phyloP scores from a whole-genome alignment of 2,329 filamentous ascomycete genomes.

The Colletotrichum plurivorum region DNA sequence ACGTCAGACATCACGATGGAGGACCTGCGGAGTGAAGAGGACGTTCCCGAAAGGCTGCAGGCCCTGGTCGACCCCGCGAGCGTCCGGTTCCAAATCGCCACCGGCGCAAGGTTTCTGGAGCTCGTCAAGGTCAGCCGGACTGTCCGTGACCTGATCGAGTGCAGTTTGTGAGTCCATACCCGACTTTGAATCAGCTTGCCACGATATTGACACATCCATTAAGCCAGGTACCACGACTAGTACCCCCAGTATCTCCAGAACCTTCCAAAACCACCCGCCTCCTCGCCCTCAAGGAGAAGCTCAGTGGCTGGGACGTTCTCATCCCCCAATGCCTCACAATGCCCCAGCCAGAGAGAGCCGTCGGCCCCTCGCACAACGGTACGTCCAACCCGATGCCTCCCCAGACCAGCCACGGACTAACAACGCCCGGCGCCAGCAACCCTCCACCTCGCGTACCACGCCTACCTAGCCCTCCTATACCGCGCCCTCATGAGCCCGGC shows the following conservation, averaged over 20 bases:
- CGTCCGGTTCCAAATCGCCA: constrained; percentile 50
- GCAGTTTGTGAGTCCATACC: constrained; percentile 48
- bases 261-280: constrained; percentile 42
- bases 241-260: constrained; percentile 39
- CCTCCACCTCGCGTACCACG: constrained; percentile 59
- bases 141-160: constrained; percentile 51
- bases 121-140: constrained; percentile 49
- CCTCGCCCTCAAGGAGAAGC: constrained; percentile 45
- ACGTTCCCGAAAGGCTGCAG: constrained; percentile 52
- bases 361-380: constrained; percentile 43
- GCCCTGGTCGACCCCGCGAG: constrained; percentile 53
- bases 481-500: constrained; percentile 62
- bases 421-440: constrained; percentile 42
- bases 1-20: constrained; percentile 56
- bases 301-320: constrained; percentile 54
- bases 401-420: background rate
- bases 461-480: constrained; percentile 57
- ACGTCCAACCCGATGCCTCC: background rate
- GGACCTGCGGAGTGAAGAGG: constrained; percentile 59
- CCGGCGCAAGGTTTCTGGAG: constrained; percentile 55
- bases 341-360: constrained; percentile 28
- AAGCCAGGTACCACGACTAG: constrained; percentile 46
- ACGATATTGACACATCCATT: background rate
- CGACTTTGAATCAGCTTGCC: background rate
- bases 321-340: constrained; percentile 54